Evolutionary conservation across 2,329 filamentous ascomycete genomes (phyloP).

Genomic region (Hymenoscyphus repandus): DNA sequence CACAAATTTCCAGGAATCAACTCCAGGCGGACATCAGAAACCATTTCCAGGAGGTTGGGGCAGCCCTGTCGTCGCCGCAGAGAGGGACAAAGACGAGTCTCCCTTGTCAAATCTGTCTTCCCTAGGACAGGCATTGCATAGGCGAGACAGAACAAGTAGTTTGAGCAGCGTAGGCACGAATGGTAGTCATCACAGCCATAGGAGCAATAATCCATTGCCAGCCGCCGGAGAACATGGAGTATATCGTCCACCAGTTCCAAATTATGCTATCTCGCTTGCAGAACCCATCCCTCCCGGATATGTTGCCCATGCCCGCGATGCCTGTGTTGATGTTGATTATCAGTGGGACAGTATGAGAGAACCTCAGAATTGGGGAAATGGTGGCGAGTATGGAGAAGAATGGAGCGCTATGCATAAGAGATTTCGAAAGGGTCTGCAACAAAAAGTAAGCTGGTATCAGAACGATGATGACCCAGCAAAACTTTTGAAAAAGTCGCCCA

Average conservation of each 20-base stretch:
- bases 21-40: constrained; percentile 28
- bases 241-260: constrained; percentile 73
- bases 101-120: constrained; percentile 23
- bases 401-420: constrained; percentile 94
- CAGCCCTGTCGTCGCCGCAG: constrained; percentile 25
- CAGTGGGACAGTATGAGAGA: constrained; percentile 90
- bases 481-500: constrained; percentile 43
- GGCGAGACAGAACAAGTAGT: constrained; percentile 31
- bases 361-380: constrained; percentile 77
- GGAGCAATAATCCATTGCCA: constrained; percentile 8
- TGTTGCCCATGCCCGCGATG: constrained; percentile 82
- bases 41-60: constrained; percentile 35
- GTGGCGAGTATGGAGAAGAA: constrained; percentile 84
- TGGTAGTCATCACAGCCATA: constrained; percentile 21
- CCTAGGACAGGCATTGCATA: constrained; percentile 24
- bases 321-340: constrained; percentile 82
- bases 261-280: constrained; percentile 75
- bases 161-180: constrained; percentile 28
- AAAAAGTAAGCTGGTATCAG: constrained; percentile 78
- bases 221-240: constrained; percentile 29
- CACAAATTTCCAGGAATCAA: constrained; percentile 20
- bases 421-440: constrained; percentile 73
- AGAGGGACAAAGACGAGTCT: constrained; percentile 25
- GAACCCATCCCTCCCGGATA: constrained; percentile 84
- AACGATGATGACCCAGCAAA: constrained; percentile 48